Evolutionary conservation across 164 flowering plant genomes (phyloP).

Genomic region (Cinnamomum chago): DNA sequence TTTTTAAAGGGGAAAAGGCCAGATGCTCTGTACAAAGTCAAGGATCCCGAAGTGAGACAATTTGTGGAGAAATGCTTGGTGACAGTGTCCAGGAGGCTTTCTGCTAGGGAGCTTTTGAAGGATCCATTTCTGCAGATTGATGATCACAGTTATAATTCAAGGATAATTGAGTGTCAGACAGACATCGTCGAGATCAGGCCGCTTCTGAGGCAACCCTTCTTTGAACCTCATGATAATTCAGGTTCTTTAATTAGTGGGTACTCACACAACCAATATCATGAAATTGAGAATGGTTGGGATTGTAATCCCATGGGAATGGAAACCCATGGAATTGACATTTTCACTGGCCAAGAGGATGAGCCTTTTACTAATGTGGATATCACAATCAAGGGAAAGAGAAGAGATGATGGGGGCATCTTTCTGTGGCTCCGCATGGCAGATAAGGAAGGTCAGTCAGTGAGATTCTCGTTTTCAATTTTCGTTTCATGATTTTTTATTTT

Average conservation of each 20-base stretch:
- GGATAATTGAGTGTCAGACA: conserved; percentile 28
- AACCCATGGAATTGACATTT: conserved; percentile 49
- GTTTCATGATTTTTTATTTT: background rate
- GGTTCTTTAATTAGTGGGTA: conserved; percentile 34
- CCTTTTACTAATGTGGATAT: conserved; percentile 50
- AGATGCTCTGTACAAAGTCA: conserved; percentile 69
- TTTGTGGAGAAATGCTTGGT: conserved; percentile 93
- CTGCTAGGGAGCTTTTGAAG: conserved; percentile 76
- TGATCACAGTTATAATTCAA: conserved; percentile 41
- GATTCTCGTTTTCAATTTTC: background rate
- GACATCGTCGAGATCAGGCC: conserved; percentile 34
- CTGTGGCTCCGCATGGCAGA: conserved; percentile 80
- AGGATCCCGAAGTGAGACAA: conserved; percentile 73
- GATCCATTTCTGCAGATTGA: conserved; percentile 89
- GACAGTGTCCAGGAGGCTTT: conserved; percentile 60
- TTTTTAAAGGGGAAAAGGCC: conserved; percentile 78
- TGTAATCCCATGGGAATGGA: conserved; percentile 34
- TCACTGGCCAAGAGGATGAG: conserved; percentile 59
- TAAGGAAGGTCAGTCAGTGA: conserved; percentile 55
- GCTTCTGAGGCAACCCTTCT: conserved; percentile 31
- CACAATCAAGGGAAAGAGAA: conserved; percentile 61
- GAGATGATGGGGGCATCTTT: conserved; percentile 69
- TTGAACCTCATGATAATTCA: conserved; percentile 18
- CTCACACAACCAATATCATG: conserved; percentile 28
- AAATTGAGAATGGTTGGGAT: conserved; percentile 34